Conservation (phyloP, 148 eudicot genomes). For the Salicornia ramosissima region DNA sequence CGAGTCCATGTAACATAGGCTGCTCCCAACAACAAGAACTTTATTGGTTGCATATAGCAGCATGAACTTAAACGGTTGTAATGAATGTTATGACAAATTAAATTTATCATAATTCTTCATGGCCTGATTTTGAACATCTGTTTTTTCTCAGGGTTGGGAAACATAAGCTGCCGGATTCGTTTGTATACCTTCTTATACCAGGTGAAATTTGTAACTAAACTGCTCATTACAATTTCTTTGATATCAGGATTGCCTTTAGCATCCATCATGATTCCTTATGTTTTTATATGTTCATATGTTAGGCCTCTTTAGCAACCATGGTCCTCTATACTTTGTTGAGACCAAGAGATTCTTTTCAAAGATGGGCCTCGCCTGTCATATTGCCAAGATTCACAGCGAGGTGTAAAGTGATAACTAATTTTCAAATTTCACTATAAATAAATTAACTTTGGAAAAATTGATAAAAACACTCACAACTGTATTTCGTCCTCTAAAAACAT, state of each 20-base stretch:
- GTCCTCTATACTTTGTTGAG: constrained; percentile 82
- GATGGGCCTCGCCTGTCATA: constrained; percentile 97
- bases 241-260: not conserved
- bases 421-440: too few relatives aligned
- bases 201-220: constrained; percentile 40
- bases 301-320: constrained; percentile 97
- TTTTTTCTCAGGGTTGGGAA: constrained; percentile 64
- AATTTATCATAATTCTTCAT: too few relatives aligned
- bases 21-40: too few relatives aligned
- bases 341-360: constrained; percentile 76
- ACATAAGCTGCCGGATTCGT: constrained; percentile 73
- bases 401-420: constrained; percentile 35
- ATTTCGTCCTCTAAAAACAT: too few relatives aligned
- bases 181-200: constrained; percentile 87
- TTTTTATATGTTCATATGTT: constrained; percentile 3
- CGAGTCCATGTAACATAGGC: too few relatives aligned
- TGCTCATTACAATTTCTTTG: not conserved
- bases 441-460: too few relatives aligned
- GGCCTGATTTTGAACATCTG: too few relatives aligned
- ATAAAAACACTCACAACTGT: too few relatives aligned
- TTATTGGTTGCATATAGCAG: too few relatives aligned
- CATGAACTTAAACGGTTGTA: too few relatives aligned
- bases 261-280: not conserved
- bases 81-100: too few relatives aligned
- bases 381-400: constrained; percentile 95